Evolutionary conservation across 148 eudicot species (phyloP).

Genomic region (Silene conica): DNA sequence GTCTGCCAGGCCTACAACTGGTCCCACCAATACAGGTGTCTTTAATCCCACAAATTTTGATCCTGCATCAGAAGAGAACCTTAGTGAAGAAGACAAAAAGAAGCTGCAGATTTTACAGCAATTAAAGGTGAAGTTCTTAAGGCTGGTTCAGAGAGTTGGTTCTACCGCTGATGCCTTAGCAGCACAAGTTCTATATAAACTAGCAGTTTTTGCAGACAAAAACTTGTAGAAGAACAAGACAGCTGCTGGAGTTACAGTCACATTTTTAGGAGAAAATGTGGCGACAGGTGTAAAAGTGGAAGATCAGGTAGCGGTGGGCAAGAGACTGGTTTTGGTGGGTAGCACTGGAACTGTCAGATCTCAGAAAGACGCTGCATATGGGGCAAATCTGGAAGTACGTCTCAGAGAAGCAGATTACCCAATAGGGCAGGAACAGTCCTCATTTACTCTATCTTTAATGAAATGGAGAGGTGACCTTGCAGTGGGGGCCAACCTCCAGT

Average conservation of each 20-base stretch:
- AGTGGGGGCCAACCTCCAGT: constrained; percentile 55
- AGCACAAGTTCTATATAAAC: constrained; percentile 73
- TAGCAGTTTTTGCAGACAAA: constrained; percentile 72
- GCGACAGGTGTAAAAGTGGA: constrained; percentile 76
- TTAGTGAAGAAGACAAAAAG: constrained; percentile 77
- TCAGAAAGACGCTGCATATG: constrained; percentile 62
- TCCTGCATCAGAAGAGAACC: constrained; percentile 45
- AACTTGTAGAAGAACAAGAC: constrained; percentile 70
- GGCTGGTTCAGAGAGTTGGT: constrained; percentile 80
- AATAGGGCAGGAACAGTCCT: constrained; percentile 55
- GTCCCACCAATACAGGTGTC: constrained; percentile 44
- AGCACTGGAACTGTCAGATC: constrained; percentile 54
- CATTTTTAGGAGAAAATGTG: constrained; percentile 74
- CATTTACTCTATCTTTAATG: constrained; percentile 44
- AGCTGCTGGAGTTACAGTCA: constrained; percentile 63
- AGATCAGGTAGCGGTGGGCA: constrained; percentile 65
- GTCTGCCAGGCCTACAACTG: constrained; percentile 49
- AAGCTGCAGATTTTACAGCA: constrained; percentile 68
- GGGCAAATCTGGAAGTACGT: constrained; percentile 59
- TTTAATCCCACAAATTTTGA: constrained; percentile 36
- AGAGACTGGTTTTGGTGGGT: constrained; percentile 64
- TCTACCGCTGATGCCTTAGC: constrained; percentile 72
- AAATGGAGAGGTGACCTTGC: constrained; percentile 68
- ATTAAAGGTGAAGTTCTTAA: constrained; percentile 77
- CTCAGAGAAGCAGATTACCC: constrained; percentile 54